phyloP scores from a whole-genome alignment of 2,329 filamentous ascomycete genomes.

The Hymenoscyphus fraxineus region DNA sequence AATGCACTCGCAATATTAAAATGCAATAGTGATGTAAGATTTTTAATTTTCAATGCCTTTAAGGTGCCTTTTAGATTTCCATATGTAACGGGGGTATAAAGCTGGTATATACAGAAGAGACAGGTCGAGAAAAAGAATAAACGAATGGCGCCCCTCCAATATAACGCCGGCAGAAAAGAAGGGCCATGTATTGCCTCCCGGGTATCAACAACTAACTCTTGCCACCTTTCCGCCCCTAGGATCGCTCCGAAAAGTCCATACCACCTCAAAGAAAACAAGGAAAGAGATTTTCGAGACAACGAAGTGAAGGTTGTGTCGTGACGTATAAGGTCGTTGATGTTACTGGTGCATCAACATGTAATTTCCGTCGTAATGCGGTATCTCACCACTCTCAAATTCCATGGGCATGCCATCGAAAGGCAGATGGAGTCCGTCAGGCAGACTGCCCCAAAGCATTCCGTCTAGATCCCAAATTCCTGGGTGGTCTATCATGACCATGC shows the following conservation, averaged over 20 bases:
- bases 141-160: neutral
- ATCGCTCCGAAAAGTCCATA: neutral
- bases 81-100: constrained; percentile 1
- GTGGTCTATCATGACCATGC: constrained; percentile 52
- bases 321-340: constrained; percentile 1
- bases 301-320: constrained; percentile 8
- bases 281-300: neutral
- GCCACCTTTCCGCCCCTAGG: neutral
- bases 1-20: neutral
- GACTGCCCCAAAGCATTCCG: constrained; percentile 51
- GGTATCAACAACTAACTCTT: constrained; percentile 8
- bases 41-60: neutral
- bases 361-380: constrained; percentile 22
- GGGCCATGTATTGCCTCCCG: neutral
- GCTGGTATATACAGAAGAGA: neutral
- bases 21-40: neutral
- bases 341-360: constrained; percentile 31
- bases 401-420: constrained; percentile 32
- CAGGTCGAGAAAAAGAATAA: neutral
- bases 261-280: neutral
- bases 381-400: constrained; percentile 24
- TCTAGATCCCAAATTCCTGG: constrained; percentile 54
- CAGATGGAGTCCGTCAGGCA: constrained; percentile 38
- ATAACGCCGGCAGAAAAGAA: neutral
- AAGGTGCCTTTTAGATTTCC: neutral